Evolutionary conservation across 2,329 filamentous ascomycete species (phyloP), one percentile per base, ranked within the genome.

Genomic region (Stemphylium lycopersici): DNA sequence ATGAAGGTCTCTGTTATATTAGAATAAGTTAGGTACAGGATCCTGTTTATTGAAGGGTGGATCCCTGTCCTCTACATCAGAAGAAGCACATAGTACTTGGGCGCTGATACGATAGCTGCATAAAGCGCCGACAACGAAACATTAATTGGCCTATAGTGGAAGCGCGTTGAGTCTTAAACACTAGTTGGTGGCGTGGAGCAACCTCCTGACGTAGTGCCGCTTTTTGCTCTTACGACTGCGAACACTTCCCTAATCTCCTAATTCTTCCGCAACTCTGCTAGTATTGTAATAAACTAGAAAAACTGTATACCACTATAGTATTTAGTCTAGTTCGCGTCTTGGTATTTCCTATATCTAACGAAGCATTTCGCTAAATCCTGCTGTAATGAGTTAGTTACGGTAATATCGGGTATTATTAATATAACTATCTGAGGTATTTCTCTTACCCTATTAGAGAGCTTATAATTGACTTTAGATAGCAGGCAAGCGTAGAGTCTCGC

Each of bases 351-450:
- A 26, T 15, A 20, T 52, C n/a, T 1, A 52, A 45, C 20, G n/a
- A 42, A 39, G 24, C 13, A 6, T 51, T 18, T 45, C n/a, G 20
- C 29, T 39, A 3, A 15, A 45, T 39, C 36, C 34, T 12, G n/a
- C 20, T 34, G 15, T 15, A 37, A 51, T 52, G 12, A 52, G 48
- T 40, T 11, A 52, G 12, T 26, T 13, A 45, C 20, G 45, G 29
- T 0, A 2, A 7, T 29, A 40, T 18, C 20, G 12, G 26, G 13
- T 12, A 45, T 24, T 4, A 41, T 34, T 8, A 45, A 20, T 22
- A 34, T 20, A 52, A 11, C 24, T 15, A 40, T 37, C 4, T 15
- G 41, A 52, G 41, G 36, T 52, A 40, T 3, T 13, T 7, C 26
- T 7, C 20, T 6, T 12, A 29, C 20, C 13, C 11, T 3, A 11